Evolutionary conservation across 805 yeast genomes (phyloP).

Genomic region (Saccharomycopsis malanga): DNA sequence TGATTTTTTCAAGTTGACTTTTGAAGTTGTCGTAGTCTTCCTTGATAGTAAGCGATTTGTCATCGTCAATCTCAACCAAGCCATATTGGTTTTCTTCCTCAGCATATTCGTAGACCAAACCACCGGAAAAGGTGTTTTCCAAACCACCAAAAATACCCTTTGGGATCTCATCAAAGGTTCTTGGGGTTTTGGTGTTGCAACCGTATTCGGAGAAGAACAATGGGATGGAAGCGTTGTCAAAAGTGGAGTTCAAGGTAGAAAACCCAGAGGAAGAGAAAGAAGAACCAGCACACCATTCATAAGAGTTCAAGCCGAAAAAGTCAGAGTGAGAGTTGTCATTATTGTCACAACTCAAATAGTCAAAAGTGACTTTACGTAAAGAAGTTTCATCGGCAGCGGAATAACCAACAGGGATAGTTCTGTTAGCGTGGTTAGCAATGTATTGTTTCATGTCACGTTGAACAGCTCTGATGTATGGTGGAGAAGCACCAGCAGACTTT

Average conservation of each 20-base stretch:
- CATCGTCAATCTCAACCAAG: slow-evolving; percentile 45
- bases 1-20: slow-evolving; percentile 33
- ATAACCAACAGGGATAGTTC: slow-evolving; percentile 90
- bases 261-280: slow-evolving; percentile 65
- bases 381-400: slow-evolving; percentile 82
- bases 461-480: slow-evolving; percentile 79
- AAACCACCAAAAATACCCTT: slow-evolving; percentile 64
- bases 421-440: slow-evolving; percentile 56
- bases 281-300: slow-evolving; percentile 88
- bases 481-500: slow-evolving; percentile 53
- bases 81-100: slow-evolving; percentile 77
- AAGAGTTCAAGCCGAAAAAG: slow-evolving; percentile 90
- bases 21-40: slow-evolving; percentile 48
- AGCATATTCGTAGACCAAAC: slow-evolving; percentile 86
- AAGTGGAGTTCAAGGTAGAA: slow-evolving; percentile 47
- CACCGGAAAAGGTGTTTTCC: slow-evolving; percentile 69
- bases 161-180: slow-evolving; percentile 77
- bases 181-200: slow-evolving; percentile 69
- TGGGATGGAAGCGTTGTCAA: slow-evolving; percentile 56
- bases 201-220: slow-evolving; percentile 74
- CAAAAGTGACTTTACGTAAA: slow-evolving; percentile 66
- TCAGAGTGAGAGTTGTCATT: slow-evolving; percentile 66
- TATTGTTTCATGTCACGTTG: slow-evolving; percentile 89
- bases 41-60: slow-evolving; percentile 34
- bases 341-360: slow-evolving; percentile 66